Evolutionary conservation across 148 eudicot genomes (phyloP), one percentile per base, ranked within the genome.

Genomic region (Rhododendron ferrugineum): DNA sequence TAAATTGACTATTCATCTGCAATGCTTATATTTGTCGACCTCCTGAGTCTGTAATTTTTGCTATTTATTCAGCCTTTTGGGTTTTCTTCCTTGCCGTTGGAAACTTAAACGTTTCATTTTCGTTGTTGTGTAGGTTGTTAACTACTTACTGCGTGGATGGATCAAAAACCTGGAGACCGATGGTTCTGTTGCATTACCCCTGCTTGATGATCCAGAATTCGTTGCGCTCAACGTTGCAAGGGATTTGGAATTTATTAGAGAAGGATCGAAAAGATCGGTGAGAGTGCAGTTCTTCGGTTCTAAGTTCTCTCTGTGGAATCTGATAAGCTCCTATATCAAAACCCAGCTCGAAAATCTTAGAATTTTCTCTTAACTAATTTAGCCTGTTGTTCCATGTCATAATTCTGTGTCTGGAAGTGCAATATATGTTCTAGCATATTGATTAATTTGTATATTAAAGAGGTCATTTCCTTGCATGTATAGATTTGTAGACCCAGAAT

Each of bases 121-220:
- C 2, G 16, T 52, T 80, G 47, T 54, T 81, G 36, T 82, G 81
- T 90, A 96, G 99, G 94, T 93, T 83, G 95, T 96, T 83, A 96
- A 94, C 85, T 93, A 83, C 88, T 85, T 96, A 84, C 89, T 96
- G 52, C 92, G 95, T 2, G 99, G 98, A 36, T 96, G 99, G 99
- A 92, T 96, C 23, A 90, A 75, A 77, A 96, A 85, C 86, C 58
- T 93, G 28, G 99, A 96, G 85, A 92, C 94, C 0, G 52, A 91
- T 46, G 93, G 95, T 78, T 89, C 88, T 36, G 89, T 89, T 78
- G 90, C 88, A 85, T 84, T 96, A 87, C 99, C 98, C 75, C 87
- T 94, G 89, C 88, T 94, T 42, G 97, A 95, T 81, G 87, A 88
- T 73, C 60, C 85, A 18, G 90, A 93, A 85, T 82, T 76, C 37